Conservation (phyloP, 1,139 yeast species). For the Taphrina deformans region DNA sequence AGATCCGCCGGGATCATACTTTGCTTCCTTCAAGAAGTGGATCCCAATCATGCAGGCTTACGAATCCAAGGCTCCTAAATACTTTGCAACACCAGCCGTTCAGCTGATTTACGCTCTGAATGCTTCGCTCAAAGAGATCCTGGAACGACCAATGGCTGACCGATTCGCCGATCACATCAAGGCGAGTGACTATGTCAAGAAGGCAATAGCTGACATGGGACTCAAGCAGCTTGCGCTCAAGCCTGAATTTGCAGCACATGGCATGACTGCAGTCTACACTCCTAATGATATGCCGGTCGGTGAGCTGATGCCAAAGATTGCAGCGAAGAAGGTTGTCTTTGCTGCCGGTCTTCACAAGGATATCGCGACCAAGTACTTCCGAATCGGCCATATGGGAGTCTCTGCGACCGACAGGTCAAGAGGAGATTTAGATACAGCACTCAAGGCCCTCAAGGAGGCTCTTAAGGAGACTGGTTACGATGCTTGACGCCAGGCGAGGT, state of each 20-base stretch:
- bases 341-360: constrained; percentile 92
- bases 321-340: constrained; percentile 70
- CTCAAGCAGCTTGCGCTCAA: constrained; percentile 65
- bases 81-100: constrained; percentile 92
- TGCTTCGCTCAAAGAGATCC: constrained; percentile 72
- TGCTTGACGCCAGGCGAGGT: constrained; percentile 34
- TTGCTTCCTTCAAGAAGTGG: constrained; percentile 82
- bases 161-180: constrained; percentile 65
- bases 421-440: constrained; percentile 49
- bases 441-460: constrained; percentile 49
- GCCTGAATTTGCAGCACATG: constrained; percentile 73
- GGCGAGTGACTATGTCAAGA: constrained; percentile 67
- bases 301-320: constrained; percentile 59
- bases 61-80: constrained; percentile 77
- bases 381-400: constrained; percentile 95
- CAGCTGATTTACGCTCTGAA: constrained; percentile 81
- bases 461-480: constrained; percentile 45
- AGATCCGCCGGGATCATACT: constrained; percentile 61
- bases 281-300: constrained; percentile 74
- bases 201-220: constrained; percentile 56
- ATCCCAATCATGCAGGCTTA: constrained; percentile 83
- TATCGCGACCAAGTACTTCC: constrained; percentile 76
- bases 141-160: constrained; percentile 56
- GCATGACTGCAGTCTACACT: constrained; percentile 81
- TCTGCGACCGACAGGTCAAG: constrained; percentile 52